These are phyloP conservation scores for Catunica adiposa DNA, from an alignment of 2,329 filamentous ascomycete species.

Conservation along the genomic window DNA sequence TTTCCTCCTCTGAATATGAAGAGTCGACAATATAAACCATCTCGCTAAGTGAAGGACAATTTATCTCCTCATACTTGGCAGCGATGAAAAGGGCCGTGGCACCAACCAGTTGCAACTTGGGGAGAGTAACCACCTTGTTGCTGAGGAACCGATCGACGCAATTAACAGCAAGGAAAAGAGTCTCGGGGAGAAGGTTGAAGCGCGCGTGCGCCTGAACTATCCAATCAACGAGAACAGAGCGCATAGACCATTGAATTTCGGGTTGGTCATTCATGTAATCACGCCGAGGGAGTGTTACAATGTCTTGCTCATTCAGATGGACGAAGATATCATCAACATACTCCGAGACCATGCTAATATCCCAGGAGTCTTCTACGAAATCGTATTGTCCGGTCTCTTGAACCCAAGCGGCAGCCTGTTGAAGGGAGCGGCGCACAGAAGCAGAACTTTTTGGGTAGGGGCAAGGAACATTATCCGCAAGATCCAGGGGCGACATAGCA, in stretches of 20 bases:
- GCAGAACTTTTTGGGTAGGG: slow-evolving; percentile 54
- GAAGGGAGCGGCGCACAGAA: slow-evolving; percentile 56
- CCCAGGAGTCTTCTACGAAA: slow-evolving; percentile 87
- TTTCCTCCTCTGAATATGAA: slow-evolving; percentile 77
- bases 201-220: slow-evolving; percentile 88
- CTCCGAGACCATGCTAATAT: slow-evolving; percentile 94
- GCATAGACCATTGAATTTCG: slow-evolving; percentile 99
- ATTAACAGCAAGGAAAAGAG: slow-evolving; percentile 85
- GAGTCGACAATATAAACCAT: slow-evolving; percentile 98
- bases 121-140: slow-evolving; percentile 82
- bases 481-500: not conserved
- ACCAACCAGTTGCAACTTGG: slow-evolving; percentile 88
- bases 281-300: slow-evolving; percentile 59
- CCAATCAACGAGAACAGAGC: slow-evolving; percentile 94
- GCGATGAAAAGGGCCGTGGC: slow-evolving; percentile 92
- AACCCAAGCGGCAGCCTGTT: slow-evolving; percentile 46
- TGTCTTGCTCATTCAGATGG: slow-evolving; percentile 18
- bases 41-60: slow-evolving; percentile 85
- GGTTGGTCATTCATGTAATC: slow-evolving; percentile 95
- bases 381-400: slow-evolving; percentile 45
- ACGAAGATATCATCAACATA: slow-evolving; percentile 89
- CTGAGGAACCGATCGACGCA: slow-evolving; percentile 95
- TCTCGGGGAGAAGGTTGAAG: slow-evolving; percentile 83
- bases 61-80: slow-evolving; percentile 97
- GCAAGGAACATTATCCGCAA: slow-evolving; percentile 33